Evolutionary conservation across 1,139 yeast species (phyloP), one percentile per base, ranked within the genome.

Genomic region (Eremothecium cymbalariae): DNA sequence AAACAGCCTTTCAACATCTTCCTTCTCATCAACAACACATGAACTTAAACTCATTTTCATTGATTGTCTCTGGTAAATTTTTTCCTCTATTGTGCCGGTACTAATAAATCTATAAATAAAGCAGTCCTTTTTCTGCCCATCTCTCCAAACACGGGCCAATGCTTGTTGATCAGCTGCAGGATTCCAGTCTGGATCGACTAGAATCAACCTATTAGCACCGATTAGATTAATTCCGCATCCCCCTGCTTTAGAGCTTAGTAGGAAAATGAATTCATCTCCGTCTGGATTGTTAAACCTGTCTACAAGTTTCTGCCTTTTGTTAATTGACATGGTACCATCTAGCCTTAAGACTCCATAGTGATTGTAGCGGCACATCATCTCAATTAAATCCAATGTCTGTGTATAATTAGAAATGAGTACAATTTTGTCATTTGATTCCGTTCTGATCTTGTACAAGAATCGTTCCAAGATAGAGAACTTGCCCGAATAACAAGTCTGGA

Each of bases 81-180:
- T 90, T 51, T 90, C 98, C 53, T 90, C 98, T 37, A 90, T 90
- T 0, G 96, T 77, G 15, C 98, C 98, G 0, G 97, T 88, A 8
- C 94, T 74, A 40, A 90, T 88, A 47, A 90, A 86, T 47, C 98
- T 68, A 56, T 90, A 90, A 34, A 90, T 93, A 53, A 81, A 90
- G 62, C 98, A 90, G 58, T 84, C 95, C 60, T 90, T 90, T 68
- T 84, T 88, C 54, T 90, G 98, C 0, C 98, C 98, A 62, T 90
- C 98, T 67, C 98, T 79, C 98, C 98, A 90, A 3, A 90, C 95
- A 58, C 98, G 73, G 0, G 98, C 98, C 41, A 90, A 67, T 0
- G 98, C 98, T 61, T 90, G 98, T 57, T 90, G 98, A 56, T 90
- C 98, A 2, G 96, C 82, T 0, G 98, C 98, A 0, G 98, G 98